Percentiles rank a stretch among this genome's conserved stretches.
Evolutionary conservation across 2,329 filamentous ascomycete species (phyloP).

Genomic region (Ophiostoma fasciatum): DNA sequence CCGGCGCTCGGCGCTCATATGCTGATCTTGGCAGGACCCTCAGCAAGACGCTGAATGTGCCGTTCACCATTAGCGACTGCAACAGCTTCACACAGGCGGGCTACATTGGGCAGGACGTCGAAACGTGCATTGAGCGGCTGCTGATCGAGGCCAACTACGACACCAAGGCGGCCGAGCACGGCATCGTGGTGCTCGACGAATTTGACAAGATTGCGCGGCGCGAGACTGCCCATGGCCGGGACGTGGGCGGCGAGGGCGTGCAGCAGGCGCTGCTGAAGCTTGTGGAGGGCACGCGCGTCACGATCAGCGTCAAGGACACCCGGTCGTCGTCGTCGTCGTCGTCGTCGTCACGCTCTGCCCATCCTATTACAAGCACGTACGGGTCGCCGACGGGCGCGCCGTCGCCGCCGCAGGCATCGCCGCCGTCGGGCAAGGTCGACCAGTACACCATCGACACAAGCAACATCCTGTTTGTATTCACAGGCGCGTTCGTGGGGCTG

Average conservation of each 20-base stretch:
- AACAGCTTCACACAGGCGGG: conserved; percentile 92
- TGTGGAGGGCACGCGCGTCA: conserved; percentile 87
- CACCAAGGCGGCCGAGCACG: conserved; percentile 67
- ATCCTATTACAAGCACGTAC: conserved; percentile 38
- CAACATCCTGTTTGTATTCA: conserved; percentile 95
- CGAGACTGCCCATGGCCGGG: conserved; percentile 76
- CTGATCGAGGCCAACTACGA: conserved; percentile 86
- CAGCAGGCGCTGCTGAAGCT: conserved; percentile 93
- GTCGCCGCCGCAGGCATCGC: conserved; percentile 29
- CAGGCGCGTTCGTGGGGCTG: conserved; percentile 84
- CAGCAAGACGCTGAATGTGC: conserved; percentile 83
- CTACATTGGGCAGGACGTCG: conserved; percentile 97
- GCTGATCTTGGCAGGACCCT: conserved; percentile 52
- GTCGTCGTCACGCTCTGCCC: conserved; percentile 26
- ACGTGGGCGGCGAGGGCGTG: conserved; percentile 91
- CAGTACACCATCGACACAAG: conserved; percentile 74
- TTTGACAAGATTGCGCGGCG: conserved; percentile 93
- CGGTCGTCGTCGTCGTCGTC: conserved; percentile 27
- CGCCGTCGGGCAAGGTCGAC: conserved; percentile 37
- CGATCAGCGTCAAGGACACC: conserved; percentile 75
- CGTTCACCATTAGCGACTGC: conserved; percentile 90
- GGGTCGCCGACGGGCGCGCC: conserved; percentile 26
- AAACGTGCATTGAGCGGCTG: conserved; percentile 81
- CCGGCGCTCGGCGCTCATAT: too few species aligned
- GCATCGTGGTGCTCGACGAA: conserved; percentile 92